Base-by-base conservation (phyloP, 1,139 yeast genomes). In the Geotrichum bryndzae region DNA sequence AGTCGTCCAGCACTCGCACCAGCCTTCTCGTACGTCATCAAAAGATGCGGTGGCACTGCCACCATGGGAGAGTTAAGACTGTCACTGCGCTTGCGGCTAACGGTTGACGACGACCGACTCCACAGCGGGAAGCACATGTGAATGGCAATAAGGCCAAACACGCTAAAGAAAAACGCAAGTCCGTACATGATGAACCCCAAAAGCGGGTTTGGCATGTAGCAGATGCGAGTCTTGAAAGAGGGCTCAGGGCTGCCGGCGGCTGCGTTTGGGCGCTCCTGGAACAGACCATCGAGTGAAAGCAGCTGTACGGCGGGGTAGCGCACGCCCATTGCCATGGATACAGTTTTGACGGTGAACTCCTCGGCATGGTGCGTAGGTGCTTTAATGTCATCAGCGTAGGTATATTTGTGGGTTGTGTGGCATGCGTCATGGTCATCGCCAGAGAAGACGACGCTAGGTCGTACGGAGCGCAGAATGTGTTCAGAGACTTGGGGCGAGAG, bases 341-440 rank as follows among this genome's bases (percentile, higher is more conserved):
- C 85, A 0, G 96, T 84, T 72, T 94, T 94, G 25, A 91, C 91
- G 0, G 97, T 89, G 64, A 88, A 84, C 73, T 94, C 99, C 58
- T 86, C 84, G 0, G 88, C 53, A 41, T 48, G 51, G 11, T 27
- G 50, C 22, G 69, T 66, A 15, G 70, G 71, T 1, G 74, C 74
- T 13, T 25, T 51, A 10, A 53, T 23, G 13, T 35, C 54, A 3
- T 22, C 18, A 11, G 45, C 29, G 13, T 55, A 54, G 3, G 62
- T 56, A 59, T 80, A 84, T 1, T 80, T 74, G 69, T 91, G 97
- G 11, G 76, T 74, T 18, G 88, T 82, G 66, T 88, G 91, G 74
- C 99, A 94, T 67, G 90, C 92, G 73, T 94, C 99, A 75, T 94
- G 99, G 72, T 94, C 99, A 72, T 94, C 99, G 0, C 99, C 99